A percentile compares a stretch with the other conserved stretches of the same genome.
Conservation (phyloP, 257 asterid genomes). For the Solanum bukasovii region DNA sequence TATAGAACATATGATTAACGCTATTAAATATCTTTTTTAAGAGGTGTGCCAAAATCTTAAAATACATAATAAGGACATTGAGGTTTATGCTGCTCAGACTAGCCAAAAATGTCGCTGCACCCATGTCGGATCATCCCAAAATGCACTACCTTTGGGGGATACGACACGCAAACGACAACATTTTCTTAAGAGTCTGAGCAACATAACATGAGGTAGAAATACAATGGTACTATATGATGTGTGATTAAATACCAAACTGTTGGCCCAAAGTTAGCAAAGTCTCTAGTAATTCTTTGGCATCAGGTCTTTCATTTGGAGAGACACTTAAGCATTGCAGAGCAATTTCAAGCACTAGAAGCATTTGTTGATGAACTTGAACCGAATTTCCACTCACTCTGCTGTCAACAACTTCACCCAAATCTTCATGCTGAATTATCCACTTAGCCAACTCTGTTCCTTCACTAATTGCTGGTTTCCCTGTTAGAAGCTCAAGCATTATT, state of each 20-base stretch:
- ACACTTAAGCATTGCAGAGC: neutral
- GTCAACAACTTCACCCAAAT: neutral
- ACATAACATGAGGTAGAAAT: neutral
- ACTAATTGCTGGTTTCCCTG: neutral
- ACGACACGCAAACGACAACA: neutral
- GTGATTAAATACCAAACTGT: neutral
- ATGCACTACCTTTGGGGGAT: neutral
- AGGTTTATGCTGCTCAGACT: neutral
- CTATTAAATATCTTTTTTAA: neutral
- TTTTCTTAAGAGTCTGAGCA: neutral
- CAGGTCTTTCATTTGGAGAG: constrained; percentile 6
- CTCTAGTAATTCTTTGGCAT: neutral
- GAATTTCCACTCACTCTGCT: neutral
- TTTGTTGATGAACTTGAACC: neutral
- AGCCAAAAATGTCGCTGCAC: neutral
- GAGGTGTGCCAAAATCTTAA: neutral
- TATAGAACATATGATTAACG: neutral
- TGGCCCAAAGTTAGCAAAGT: neutral
- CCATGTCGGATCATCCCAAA: neutral
- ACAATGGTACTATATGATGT: neutral
- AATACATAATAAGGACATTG: neutral
- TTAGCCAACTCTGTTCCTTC: neutral
- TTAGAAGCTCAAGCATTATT: neutral
- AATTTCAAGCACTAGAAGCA: neutral
- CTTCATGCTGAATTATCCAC: neutral